Percentiles rank a stretch among this genome's conserved stretches.
Conservation (phyloP, 2,329 filamentous ascomycete genomes). For the Penicillium sclerotigenum region DNA sequence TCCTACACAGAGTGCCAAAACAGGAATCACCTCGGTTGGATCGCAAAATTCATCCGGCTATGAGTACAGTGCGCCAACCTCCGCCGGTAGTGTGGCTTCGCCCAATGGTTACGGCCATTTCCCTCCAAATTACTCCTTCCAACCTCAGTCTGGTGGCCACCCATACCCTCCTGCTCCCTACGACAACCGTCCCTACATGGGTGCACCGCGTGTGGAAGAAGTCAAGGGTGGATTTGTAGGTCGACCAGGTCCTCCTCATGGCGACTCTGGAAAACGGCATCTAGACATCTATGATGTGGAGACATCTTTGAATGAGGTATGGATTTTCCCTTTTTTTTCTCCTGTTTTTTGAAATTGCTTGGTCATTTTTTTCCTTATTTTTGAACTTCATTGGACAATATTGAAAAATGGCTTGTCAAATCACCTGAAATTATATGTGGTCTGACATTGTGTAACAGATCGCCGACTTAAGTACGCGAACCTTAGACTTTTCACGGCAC, state of each 20-base stretch:
- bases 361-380: background rate
- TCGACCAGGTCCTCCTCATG: slow-evolving; percentile 35
- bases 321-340: slow-evolving; percentile 13
- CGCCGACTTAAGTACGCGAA: slow-evolving; percentile 43
- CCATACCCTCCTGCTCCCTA: slow-evolving; percentile 33
- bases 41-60: slow-evolving; percentile 39
- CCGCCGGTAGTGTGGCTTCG: slow-evolving; percentile 39
- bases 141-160: slow-evolving; percentile 29
- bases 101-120: slow-evolving; percentile 39
- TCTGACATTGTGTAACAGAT: slow-evolving; percentile 36
- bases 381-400: background rate
- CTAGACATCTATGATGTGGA: slow-evolving; percentile 61
- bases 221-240: slow-evolving; percentile 30
- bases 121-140: slow-evolving; percentile 31
- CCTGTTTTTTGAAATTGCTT: background rate
- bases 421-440: slow-evolving; percentile 1
- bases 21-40: slow-evolving; percentile 37
- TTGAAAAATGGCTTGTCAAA: background rate
- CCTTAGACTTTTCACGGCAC: slow-evolving; percentile 46
- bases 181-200: slow-evolving; percentile 33
- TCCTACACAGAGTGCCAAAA: slow-evolving; percentile 41
- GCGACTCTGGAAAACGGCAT: slow-evolving; percentile 59
- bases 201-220: slow-evolving; percentile 34
- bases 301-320: slow-evolving; percentile 48
- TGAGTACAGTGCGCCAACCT: slow-evolving; percentile 38